Evolutionary conservation across 1,139 yeast species (phyloP).

Genomic region (Sugiyamaella sp.): DNA sequence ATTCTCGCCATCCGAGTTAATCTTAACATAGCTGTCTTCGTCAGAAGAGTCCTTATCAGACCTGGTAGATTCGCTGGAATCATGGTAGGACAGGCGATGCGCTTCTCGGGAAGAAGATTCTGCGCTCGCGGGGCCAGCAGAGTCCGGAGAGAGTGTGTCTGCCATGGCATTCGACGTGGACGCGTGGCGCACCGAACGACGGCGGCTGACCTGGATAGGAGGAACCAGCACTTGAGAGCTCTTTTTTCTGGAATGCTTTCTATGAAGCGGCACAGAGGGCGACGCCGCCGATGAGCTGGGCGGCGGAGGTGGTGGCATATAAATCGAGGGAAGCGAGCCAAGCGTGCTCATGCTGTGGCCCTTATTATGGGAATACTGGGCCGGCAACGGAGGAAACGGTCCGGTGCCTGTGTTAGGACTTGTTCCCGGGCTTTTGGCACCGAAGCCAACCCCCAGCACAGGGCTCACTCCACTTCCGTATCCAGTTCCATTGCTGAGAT

Average conservation of each 20-base stretch:
- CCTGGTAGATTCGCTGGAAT: slow-evolving; percentile 7
- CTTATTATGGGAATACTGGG: slow-evolving; percentile 8
- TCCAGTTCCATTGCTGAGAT: too few species aligned
- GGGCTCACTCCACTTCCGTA: too few species aligned
- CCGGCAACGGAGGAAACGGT: background rate
- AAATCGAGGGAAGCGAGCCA: slow-evolving; percentile 2
- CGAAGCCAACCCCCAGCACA: too few species aligned
- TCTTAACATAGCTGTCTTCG: background rate
- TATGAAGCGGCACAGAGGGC: slow-evolving; percentile 26
- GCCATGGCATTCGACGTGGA: background rate
- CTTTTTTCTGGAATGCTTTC: slow-evolving; percentile 41
- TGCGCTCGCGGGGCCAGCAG: background rate
- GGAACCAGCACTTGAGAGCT: slow-evolving; percentile 43
- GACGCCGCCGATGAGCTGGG: slow-evolving; percentile 11
- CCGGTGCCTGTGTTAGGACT: background rate
- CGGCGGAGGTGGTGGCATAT: slow-evolving; percentile 15
- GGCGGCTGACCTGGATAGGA: slow-evolving; percentile 32
- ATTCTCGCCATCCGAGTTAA: slow-evolving; percentile 3
- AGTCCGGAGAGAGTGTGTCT: background rate
- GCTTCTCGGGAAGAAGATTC: background rate
- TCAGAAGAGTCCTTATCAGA: slow-evolving; percentile 12
- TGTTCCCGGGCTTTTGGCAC: too few species aligned
- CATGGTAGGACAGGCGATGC: background rate
- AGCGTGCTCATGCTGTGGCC: background rate
- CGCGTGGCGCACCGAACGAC: slow-evolving; percentile 13